phyloP scores from a whole-genome alignment of 1,284 basidiomycete genomes.

The Cryptococcus sp. region DNA sequence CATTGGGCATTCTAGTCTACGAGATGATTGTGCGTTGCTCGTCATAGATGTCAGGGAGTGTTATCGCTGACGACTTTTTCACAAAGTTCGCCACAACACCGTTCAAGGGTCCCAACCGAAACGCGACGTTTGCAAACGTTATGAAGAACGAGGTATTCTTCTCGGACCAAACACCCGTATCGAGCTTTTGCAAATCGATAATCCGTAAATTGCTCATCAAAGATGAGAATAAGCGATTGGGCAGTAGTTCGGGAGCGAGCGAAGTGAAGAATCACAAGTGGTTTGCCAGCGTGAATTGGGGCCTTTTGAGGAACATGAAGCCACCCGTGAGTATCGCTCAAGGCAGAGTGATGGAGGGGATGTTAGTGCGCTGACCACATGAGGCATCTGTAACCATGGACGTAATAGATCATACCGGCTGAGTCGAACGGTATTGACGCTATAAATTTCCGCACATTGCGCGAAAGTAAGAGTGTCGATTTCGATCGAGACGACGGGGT shows the following conservation, averaged over 20 bases:
- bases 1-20: constrained; percentile 95
- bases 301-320: constrained; percentile 84
- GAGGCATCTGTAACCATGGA: too few relatives aligned
- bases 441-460: constrained; percentile 85
- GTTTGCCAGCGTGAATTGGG: constrained; percentile 97
- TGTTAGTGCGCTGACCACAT: background rate
- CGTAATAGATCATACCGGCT: constrained; percentile 78
- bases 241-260: constrained; percentile 89
- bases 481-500: constrained; percentile 56
- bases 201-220: constrained; percentile 89
- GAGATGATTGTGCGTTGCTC: constrained; percentile 92
- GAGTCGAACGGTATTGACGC: constrained; percentile 80
- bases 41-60: too few relatives aligned
- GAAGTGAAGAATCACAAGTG: constrained; percentile 99
- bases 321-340: constrained; percentile 68
- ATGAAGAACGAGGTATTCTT: constrained; percentile 83
- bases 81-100: constrained; percentile 91
- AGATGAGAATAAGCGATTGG: constrained; percentile 83
- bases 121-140: constrained; percentile 96
- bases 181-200: constrained; percentile 82
- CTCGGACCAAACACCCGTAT: constrained; percentile 80
- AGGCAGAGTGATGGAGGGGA: too few relatives aligned
- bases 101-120: constrained; percentile 94
- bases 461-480: constrained; percentile 87
- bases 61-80: background rate